Conservation (phyloP, 2,329 filamentous ascomycete species). For the Botrytis medusae region DNA sequence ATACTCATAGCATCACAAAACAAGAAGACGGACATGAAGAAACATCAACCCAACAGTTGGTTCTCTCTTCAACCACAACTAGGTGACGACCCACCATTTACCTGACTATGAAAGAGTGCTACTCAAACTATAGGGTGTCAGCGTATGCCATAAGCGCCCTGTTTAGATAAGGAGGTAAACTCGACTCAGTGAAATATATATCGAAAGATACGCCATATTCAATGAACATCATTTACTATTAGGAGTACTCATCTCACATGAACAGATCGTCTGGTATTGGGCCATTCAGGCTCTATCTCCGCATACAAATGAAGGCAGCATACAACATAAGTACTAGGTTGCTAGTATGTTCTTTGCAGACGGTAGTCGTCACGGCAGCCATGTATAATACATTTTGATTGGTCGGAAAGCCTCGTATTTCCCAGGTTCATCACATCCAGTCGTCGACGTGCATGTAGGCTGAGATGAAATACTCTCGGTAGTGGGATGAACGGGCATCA, state of each 20-base stretch:
- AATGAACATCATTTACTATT: not conserved
- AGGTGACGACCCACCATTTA: not conserved
- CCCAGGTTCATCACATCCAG: conserved; percentile 1
- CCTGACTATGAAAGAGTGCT: too few relatives aligned
- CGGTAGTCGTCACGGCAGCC: conserved; percentile 11
- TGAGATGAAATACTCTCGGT: not conserved
- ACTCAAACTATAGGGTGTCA: conserved; percentile 16
- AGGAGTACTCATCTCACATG: not conserved
- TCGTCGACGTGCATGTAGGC: conserved; percentile 1
- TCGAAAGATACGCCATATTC: not conserved
- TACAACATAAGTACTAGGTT: not conserved
- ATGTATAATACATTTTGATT: not conserved
- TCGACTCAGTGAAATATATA: not conserved
- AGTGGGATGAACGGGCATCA: conserved; percentile 5
- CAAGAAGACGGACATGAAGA: not conserved
- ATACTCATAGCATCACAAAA: not conserved
- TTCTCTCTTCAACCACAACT: not conserved
- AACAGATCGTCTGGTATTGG: not conserved
- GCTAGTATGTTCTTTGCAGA: conserved; percentile 1
- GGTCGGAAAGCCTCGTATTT: not conserved
- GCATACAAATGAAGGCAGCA: not conserved
- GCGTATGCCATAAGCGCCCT: conserved; percentile 17
- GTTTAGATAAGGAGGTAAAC: not conserved
- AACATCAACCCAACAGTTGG: not conserved
- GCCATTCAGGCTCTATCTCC: not conserved